Percentiles rank a stretch among this genome's conserved stretches.
These are phyloP conservation scores for Solanum chilense DNA, from an alignment of 257 asterid species.

Conservation along the genomic window DNA sequence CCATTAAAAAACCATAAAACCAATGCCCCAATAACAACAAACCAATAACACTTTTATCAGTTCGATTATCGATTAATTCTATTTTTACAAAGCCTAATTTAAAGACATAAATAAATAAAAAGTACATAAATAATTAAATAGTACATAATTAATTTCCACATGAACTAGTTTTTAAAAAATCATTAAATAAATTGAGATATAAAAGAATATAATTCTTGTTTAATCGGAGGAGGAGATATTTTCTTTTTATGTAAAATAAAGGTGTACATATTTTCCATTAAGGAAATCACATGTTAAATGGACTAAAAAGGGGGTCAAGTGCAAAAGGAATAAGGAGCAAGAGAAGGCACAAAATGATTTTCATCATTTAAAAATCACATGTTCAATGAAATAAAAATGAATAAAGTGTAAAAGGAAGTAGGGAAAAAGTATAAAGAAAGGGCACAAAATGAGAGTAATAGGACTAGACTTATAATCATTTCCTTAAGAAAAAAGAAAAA, in stretches of 20 bases:
- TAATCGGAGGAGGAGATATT: neutral
- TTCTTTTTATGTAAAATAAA: neutral
- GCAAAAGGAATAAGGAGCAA: neutral
- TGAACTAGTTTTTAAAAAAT: too few species aligned
- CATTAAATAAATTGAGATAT: neutral
- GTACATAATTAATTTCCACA: too few species aligned
- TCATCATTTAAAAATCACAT: neutral
- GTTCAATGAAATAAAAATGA: neutral
- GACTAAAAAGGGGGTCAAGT: neutral
- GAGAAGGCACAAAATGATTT: neutral
- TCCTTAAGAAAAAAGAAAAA: neutral
- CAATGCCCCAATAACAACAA: too few species aligned
- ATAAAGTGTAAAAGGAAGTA: neutral
- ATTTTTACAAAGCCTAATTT: too few species aligned
- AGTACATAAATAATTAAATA: too few species aligned
- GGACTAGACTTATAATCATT: neutral
- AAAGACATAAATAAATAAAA: too few species aligned
- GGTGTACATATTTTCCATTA: neutral
- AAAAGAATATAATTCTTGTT: neutral
- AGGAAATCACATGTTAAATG: neutral
- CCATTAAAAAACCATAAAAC: too few species aligned
- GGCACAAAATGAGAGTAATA: neutral
- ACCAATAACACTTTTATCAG: too few species aligned
- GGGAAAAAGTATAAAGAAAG: neutral
- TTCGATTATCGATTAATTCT: accelerated